Evolutionary conservation across 139 green algal species (phyloP).

Genomic region (Chlamydomonas sphaeroides): DNA sequence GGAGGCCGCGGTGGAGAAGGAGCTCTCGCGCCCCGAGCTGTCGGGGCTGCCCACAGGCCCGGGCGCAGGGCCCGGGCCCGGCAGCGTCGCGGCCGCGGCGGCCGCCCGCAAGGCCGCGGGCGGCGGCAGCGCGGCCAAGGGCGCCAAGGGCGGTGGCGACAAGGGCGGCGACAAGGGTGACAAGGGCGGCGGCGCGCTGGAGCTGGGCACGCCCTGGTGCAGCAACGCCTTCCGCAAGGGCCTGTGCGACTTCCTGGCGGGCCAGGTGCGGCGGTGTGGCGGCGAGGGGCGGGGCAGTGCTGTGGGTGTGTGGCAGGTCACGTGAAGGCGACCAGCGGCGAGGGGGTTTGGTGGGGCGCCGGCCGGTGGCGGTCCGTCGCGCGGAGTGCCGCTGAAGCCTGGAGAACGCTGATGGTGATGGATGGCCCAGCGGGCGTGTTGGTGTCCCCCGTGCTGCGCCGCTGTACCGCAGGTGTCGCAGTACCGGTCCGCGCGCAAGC

Average conservation of each 20-base stretch:
- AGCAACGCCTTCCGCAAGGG: slow-evolving; percentile 58
- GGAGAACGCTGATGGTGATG: too few species aligned
- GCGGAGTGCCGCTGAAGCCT: too few species aligned
- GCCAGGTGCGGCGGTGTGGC: slow-evolving; percentile 45
- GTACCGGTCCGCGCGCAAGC: slow-evolving; percentile 49
- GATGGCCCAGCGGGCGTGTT: too few species aligned
- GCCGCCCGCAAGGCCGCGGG: neutral
- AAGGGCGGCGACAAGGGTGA: neutral
- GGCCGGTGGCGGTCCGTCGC: too few species aligned
- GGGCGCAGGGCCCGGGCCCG: too few species aligned
- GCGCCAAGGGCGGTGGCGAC: neutral
- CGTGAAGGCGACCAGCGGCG: too few species aligned
- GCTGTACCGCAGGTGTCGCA: slow-evolving; percentile 46
- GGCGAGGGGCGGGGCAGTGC: too few species aligned
- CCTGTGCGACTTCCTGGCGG: slow-evolving; percentile 59
- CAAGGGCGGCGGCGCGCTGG: neutral
- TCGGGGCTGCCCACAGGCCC: neutral
- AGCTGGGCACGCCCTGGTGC: slow-evolving; percentile 47
- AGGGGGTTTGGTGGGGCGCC: too few species aligned
- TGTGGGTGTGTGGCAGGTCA: neutral
- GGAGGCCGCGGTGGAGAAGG: slow-evolving; percentile 43
- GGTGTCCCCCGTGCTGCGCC: neutral
- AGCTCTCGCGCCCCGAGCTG: slow-evolving; percentile 45
- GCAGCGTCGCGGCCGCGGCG: neutral
- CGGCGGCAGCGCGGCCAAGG: neutral